A percentile compares a stretch with the other conserved stretches of the same genome.
Conservation (phyloP, 2,329 filamentous ascomycete genomes). For the Ophiostoma populinum region DNA sequence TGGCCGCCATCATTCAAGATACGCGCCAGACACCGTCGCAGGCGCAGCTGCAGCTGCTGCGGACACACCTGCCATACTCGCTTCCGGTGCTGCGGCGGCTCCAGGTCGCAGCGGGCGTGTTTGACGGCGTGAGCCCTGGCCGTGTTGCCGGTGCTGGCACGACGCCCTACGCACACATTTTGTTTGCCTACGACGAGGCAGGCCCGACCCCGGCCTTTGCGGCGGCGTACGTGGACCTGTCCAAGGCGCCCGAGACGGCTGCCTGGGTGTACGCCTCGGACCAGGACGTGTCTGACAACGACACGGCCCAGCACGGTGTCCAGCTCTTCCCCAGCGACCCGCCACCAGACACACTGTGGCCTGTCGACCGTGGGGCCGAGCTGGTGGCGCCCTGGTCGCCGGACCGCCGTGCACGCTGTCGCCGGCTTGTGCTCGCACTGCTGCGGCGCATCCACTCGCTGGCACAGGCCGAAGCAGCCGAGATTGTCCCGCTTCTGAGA, state of each 20-base stretch:
- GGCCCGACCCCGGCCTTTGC: conserved; percentile 23
- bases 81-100: conserved; percentile 45
- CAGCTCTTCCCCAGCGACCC: conserved; percentile 10
- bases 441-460: conserved; percentile 15
- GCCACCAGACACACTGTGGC: background rate
- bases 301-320: background rate
- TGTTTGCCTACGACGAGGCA: conserved; percentile 19
- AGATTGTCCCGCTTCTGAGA: conserved; percentile 5
- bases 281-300: conserved; percentile 18
- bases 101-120: conserved; percentile 25
- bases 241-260: conserved; percentile 43
- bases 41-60: conserved; percentile 29
- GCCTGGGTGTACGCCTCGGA: conserved; percentile 43
- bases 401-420: conserved; percentile 5
- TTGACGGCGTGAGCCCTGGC: conserved; percentile 14
- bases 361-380: conserved; percentile 12
- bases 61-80: conserved; percentile 35
- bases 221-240: conserved; percentile 44
- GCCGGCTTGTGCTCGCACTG: conserved; percentile 18
- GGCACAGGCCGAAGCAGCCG: conserved; percentile 11
- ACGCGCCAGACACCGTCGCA: conserved; percentile 10
- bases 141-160: conserved; percentile 22
- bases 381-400: conserved; percentile 6
- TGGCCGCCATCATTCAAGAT: conserved; percentile 12
- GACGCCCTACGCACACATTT: conserved; percentile 24